Evolutionary conservation across 495 filamentous ascomycete genomes (phyloP), one percentile per base, ranked within the genome.

Genomic region (Aspergillus wentii): DNA sequence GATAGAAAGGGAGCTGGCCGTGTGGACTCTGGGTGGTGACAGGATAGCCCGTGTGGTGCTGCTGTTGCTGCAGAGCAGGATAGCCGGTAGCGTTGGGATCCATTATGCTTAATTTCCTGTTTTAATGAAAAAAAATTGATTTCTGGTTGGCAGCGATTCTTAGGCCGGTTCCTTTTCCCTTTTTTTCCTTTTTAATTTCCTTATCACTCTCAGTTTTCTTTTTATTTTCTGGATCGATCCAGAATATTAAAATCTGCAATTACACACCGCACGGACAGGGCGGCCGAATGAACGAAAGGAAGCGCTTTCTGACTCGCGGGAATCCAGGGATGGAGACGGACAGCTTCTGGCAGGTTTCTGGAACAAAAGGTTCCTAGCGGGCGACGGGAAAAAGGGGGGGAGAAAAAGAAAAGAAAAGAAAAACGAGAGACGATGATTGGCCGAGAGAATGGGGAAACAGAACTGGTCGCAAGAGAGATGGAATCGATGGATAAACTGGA

Each of bases 41-140:
- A 48, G 67, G 60, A 56, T 56, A 66, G 34, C 53, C 59, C 32
- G 59, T 41, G 36, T n/a, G n/a, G 46, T 54, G 41, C 39, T 49
- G 46, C 20, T 30, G 43, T 43, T 54, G 50, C 51, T 50, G 48
- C 40, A 43, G 33, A 28, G 47, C 40, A 27, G 62, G 60, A 57
- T 62, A 69, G 43, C 58, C 64, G 36, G 54, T 25, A 51, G 57
- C 46, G 49, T 69, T 69, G 42, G 61, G 56, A 42, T 69, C 66
- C 67, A 71, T 71, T 32, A 49, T 58, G 27, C 21, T 37, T 48
- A 25, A 30, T 28, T 33, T 38, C n/a, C n/a, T n/a, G n/a, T n/a
- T n/a, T n/a, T n/a, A n/a, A n/a, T n/a, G n/a, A n/a, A n/a, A n/a
- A n/a, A n/a, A n/a, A n/a, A n/a, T n/a, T n/a, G n/a, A n/a, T n/a